phyloP scores from a whole-genome alignment of 352 stramenopile genomes.

The Ophiocytium majus region DNA sequence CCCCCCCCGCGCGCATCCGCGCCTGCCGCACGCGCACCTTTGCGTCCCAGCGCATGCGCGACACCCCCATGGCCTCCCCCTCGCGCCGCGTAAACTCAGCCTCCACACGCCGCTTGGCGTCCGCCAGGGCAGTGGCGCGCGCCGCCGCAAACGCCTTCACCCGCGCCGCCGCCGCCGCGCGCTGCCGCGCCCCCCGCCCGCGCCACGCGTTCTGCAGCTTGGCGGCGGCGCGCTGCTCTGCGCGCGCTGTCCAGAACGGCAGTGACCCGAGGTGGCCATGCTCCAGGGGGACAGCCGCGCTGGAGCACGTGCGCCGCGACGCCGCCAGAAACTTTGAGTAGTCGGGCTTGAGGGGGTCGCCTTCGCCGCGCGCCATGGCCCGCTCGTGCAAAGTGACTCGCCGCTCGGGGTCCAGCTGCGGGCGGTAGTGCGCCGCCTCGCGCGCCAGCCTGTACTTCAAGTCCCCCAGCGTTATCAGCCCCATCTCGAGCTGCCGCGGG shows the following conservation, averaged over 20 bases:
- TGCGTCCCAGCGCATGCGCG: constrained; percentile 81
- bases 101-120: constrained; percentile 52
- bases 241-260: constrained; percentile 69
- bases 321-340: constrained; percentile 83
- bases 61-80: constrained; percentile 33
- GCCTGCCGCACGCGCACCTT: constrained; percentile 86
- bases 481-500: constrained; percentile 77
- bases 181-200: constrained; percentile 68
- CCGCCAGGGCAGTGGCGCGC: constrained; percentile 69
- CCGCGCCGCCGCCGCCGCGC: constrained; percentile 69
- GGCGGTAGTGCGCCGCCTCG: constrained; percentile 48
- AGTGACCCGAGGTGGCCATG: constrained; percentile 80
- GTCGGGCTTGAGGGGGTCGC: constrained; percentile 83
- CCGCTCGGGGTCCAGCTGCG: constrained; percentile 66
- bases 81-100: constrained; percentile 37
- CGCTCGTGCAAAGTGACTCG: constrained; percentile 77
- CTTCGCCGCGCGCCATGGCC: constrained; percentile 78
- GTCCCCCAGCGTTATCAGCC: constrained; percentile 77
- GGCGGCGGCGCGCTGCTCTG: constrained; percentile 68
- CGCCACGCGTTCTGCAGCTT: constrained; percentile 78
- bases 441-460: constrained; percentile 64
- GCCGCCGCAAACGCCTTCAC: constrained; percentile 83
- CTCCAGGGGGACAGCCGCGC: constrained; percentile 77
- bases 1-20: constrained; percentile 77
- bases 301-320: constrained; percentile 65